Base-by-base conservation (phyloP, 192 early-diverging fungal genomes). In the Coemansia sp. region DNA sequence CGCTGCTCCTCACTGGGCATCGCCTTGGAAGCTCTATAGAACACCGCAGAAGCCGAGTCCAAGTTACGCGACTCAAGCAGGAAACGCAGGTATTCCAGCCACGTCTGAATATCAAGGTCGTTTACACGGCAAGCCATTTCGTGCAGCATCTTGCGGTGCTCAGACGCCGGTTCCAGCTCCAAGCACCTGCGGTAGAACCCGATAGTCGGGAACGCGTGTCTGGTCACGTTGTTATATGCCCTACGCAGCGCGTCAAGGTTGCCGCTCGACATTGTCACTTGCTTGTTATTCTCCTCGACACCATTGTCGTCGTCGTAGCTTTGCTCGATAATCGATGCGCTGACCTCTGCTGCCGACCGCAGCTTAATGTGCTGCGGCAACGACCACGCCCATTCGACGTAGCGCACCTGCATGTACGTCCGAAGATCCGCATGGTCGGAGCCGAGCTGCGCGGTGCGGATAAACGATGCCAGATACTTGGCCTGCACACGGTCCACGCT, bases 121-220 rank as follows among this genome's bases (percentile, higher is more conserved):
- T 66, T 54, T 2, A 83, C 65, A 11, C 72, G 65, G 16, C 73
- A 72, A 5, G 73, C 72, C 57, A 66, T 60, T 45, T 83, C 81
- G 33, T 76, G 66, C 64, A 83, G 60, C 42, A 56, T 45, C 16
- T 16, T 45, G 16, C 28, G 32, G 30, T 67, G 58, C 20, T 61
- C 57, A 3, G 60, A 17, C 2, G 75, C 80, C 14, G 86, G 64
- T 68, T 91, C 89, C 40, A 89, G 65, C 57, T 81, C 76, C 40
- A 91, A 54, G 64, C 89, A 90, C n/a, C 77, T 63, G 60, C 80
- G 77, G 69, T 84, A 88, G 67, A 91, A 90, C 4, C 58, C 68
- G 32, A 80, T 60, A 7, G 87, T 89, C 11, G 89, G 89, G 61
- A 86, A 88, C 28, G 85, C 84, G 36, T 77, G 80, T 17, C 80